These are phyloP conservation scores for Aspergillus brunneoviolaceus DNA, from an alignment of 2,329 filamentous ascomycete species.

Conservation along the genomic window DNA sequence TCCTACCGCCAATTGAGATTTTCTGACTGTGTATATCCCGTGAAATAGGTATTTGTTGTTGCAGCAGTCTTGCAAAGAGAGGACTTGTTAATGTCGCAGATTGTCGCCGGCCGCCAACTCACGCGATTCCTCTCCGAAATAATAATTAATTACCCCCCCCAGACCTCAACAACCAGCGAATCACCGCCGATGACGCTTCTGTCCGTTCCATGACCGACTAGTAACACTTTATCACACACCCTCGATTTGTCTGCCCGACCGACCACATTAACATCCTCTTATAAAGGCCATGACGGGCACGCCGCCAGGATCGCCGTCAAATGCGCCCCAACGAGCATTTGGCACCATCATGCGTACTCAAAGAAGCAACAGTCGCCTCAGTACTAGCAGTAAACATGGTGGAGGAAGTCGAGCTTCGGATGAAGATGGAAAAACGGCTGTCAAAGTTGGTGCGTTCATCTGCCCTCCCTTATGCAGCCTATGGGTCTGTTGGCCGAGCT, in stretches of 20 bases:
- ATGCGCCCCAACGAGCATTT: slow-evolving; percentile 65
- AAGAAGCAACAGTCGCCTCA: slow-evolving; percentile 81
- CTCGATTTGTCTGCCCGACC: slow-evolving; percentile 12
- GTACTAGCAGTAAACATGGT: slow-evolving; percentile 70
- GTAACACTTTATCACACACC: slow-evolving; percentile 8
- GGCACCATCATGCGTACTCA: slow-evolving; percentile 77
- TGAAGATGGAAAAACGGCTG: slow-evolving; percentile 84
- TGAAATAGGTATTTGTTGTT: slow-evolving; percentile 2
- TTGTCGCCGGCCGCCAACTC: slow-evolving; percentile 24
- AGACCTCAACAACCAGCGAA: neutral
- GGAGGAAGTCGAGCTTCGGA: slow-evolving; percentile 81
- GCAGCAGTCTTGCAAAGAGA: slow-evolving; percentile 8
- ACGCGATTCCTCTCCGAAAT: slow-evolving; percentile 13
- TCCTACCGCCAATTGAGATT: neutral
- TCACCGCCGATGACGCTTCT: slow-evolving; percentile 19
- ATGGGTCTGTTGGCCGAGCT: neutral
- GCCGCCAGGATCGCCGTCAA: slow-evolving; percentile 66
- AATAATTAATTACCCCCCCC: slow-evolving; percentile 3
- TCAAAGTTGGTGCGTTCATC: slow-evolving; percentile 83
- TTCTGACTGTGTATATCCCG: slow-evolving; percentile 3
- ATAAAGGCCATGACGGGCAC: slow-evolving; percentile 61
- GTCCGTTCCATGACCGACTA: slow-evolving; percentile 16
- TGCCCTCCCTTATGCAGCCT: neutral
- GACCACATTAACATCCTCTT: slow-evolving; percentile 5
- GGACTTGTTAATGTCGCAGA: slow-evolving; percentile 17